A percentile compares a stretch with the other conserved stretches of the same genome.
These are phyloP conservation scores for Scutellaria barbata DNA, from an alignment of 257 asterid species.

Conservation along the genomic window DNA sequence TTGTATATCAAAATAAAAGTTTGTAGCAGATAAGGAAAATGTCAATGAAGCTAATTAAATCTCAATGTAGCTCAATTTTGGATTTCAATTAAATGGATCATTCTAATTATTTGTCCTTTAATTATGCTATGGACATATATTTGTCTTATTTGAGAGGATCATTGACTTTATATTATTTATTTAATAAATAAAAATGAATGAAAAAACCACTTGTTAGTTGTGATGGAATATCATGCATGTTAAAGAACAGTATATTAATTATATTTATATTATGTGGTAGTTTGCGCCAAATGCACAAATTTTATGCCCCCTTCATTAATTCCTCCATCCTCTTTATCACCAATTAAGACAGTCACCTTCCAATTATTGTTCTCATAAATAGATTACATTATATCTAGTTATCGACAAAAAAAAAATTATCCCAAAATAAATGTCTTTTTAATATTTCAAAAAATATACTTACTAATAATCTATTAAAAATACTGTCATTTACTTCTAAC, in stretches of 20 bases:
- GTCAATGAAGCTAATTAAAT: no score
- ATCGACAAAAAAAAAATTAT: no score
- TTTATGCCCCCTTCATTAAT: constrained; percentile 12
- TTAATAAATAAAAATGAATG: neutral
- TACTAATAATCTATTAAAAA: no score
- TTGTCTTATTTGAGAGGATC: neutral
- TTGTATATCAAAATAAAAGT: no score
- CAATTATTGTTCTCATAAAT: no score
- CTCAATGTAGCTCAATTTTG: neutral
- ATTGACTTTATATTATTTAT: constrained; percentile 17
- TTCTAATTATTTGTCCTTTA: neutral
- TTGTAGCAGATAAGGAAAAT: no score
- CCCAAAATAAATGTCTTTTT: no score
- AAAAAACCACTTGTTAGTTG: neutral
- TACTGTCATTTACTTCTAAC: no score
- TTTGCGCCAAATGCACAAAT: constrained; percentile 27
- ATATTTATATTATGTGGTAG: neutral
- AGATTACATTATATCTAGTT: no score
- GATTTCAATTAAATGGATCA: neutral
- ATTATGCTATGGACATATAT: neutral
- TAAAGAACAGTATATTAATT: neutral
- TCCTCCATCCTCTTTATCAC: neutral
- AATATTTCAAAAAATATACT: no score
- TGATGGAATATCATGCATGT: constrained; percentile 1
- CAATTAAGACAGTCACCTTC: neutral